Base-by-base conservation (phyloP, 2,329 filamentous ascomycete species). In the Colletotrichum gigasporum region DNA sequence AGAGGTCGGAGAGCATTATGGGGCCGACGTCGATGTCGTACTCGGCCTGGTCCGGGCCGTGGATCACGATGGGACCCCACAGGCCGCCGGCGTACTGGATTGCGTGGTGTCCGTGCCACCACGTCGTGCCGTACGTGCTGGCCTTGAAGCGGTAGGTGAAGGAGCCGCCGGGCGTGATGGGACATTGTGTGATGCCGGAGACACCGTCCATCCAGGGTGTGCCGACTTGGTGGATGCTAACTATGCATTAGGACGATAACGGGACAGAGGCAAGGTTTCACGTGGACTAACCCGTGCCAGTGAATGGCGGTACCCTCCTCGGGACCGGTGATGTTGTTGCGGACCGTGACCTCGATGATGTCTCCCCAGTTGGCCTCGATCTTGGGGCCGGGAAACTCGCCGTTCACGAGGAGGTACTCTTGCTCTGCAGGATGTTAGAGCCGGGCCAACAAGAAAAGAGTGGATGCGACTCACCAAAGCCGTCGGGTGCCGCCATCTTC, bases 71-170 rank as follows among this genome's bases (percentile, higher is more conserved):
- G 0, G 82, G 82, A 0, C 88, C 89, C 24, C 83, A 79, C 1
- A 90, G 74, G 1, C 89, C 89, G 56, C 89, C 83, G 68, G 77
- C 81, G 1, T 77, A 72, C 64, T 81, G 79, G 0, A 79, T 69
- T 5, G 80, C 77, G 64, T 84, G 84, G 70, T 90, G 87, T 4
- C 83, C 85, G 69, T 90, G 88, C 69, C 87, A 89, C 85, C 85
- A 88, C 9, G 80, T 80, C 0, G 83, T 78, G 32, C 87, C 84
- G 70, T 86, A 82, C 59, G 82, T 75, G 2, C 82, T 87, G 12
- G 83, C 85, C 28, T 77, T 78, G 73, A 85, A 90, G 8, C 76
- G 81, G 73, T 91, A 91, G 2, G 82, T 85, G 63, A 82, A 82
- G 3, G 77, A 79, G 6, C 80, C 69, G 0, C 84, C 85, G 0